These are phyloP conservation scores for Discostella stelligeroides DNA, from an alignment of 108 stramenopile species.

Conservation along the genomic window DNA sequence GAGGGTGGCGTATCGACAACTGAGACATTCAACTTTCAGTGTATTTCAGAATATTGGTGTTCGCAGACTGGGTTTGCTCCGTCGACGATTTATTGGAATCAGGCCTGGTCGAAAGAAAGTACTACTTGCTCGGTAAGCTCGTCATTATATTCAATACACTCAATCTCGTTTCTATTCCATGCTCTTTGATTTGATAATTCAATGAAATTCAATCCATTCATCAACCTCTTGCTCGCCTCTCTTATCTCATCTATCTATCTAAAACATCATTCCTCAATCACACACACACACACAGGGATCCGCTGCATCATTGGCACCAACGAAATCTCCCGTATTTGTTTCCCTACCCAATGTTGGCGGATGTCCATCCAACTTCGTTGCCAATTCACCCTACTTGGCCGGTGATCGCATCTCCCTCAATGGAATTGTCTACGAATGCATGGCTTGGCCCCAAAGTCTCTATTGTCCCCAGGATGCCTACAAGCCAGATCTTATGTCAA, in stretches of 20 bases:
- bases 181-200: too few species aligned
- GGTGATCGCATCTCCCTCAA: neutral
- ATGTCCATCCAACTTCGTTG: neutral
- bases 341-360: neutral
- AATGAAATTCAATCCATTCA: too few species aligned
- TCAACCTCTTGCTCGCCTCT: too few species aligned
- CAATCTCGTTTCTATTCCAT: too few species aligned
- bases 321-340: neutral
- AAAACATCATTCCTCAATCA: neutral
- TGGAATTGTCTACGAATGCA: conserved; percentile 13
- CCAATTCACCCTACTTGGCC: neutral
- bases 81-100: neutral
- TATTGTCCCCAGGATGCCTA: neutral
- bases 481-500: neutral
- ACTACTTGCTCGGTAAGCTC: conserved; percentile 1
- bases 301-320: neutral
- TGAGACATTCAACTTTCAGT: neutral
- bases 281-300: neutral
- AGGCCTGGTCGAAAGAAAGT: neutral
- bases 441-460: neutral
- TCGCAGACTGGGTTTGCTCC: neutral
- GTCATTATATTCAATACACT: too few species aligned
- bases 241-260: too few species aligned
- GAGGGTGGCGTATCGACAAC: too few species aligned
- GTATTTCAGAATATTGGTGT: neutral